phyloP scores from a whole-genome alignment of 75 land plant genomes.

The Selaginella moellendorffii region DNA sequence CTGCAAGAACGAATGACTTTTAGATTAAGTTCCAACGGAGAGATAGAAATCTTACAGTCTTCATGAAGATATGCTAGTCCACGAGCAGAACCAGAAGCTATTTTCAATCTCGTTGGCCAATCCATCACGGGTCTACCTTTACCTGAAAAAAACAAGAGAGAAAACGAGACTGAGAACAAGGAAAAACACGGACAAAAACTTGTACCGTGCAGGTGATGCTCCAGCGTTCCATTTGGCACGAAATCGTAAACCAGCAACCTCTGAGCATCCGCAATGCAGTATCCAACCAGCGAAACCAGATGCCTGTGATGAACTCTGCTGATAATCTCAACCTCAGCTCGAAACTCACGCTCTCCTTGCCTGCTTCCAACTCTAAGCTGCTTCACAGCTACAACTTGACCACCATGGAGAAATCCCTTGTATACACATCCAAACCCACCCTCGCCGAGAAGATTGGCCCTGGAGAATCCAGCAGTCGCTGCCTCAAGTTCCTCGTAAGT shows the following conservation, averaged over 20 bases:
- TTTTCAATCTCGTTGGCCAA: constrained; percentile 36
- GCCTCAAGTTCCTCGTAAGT: constrained; percentile 35
- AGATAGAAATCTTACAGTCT: constrained; percentile 47
- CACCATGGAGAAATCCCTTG: constrained; percentile 47
- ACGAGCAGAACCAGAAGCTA: constrained; percentile 48
- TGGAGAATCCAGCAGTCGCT: constrained; percentile 46
- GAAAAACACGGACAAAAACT: neutral
- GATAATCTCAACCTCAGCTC: constrained; percentile 78
- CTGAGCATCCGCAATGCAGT: constrained; percentile 48
- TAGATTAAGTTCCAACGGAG: no score
- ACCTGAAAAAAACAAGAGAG: constrained; percentile 17
- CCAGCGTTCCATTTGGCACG: constrained; percentile 62
- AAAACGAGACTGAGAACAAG: neutral
- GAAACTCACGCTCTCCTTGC: constrained; percentile 73
- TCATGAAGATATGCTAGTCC: constrained; percentile 66
- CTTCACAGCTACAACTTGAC: constrained; percentile 62
- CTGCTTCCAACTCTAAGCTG: constrained; percentile 57
- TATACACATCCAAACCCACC: constrained; percentile 73
- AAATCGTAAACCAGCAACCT: constrained; percentile 71
- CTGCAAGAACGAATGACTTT: no score
- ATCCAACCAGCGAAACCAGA: constrained; percentile 83
- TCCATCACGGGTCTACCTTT: constrained; percentile 30
- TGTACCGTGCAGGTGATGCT: constrained; percentile 66
- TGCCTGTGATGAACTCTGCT: constrained; percentile 79
- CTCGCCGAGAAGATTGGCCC: constrained; percentile 41